Evolutionary conservation across 306 rosid species (phyloP).

Genomic region (Medicago arabica): DNA sequence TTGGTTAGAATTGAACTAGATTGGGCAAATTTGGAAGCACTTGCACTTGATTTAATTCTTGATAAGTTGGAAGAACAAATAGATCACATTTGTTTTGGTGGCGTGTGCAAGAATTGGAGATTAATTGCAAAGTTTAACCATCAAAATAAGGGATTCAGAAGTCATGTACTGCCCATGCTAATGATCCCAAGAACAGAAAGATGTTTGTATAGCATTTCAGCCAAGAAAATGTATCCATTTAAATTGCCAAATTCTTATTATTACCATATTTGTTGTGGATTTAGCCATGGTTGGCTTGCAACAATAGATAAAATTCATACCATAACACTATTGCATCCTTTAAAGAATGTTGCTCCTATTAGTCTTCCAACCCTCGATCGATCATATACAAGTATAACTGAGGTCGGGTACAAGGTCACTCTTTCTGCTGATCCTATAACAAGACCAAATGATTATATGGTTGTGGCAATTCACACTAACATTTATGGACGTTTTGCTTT

Average conservation of each 20-base stretch:
- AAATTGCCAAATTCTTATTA: no score
- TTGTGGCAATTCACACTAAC: not conserved
- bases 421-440: not conserved
- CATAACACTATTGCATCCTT: not conserved
- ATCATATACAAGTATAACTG: no score
- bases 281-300: conserved; percentile 5
- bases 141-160: not conserved
- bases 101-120: no score
- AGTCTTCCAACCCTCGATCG: not conserved
- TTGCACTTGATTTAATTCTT: no score
- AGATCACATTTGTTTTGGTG: no score
- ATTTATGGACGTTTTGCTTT: not conserved
- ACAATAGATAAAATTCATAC: not conserved
- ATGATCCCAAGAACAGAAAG: not conserved
- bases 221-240: not conserved
- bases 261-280: no score
- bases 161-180: not conserved
- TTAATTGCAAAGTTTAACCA: not conserved
- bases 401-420: not conserved
- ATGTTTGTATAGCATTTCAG: not conserved
- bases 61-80: no score
- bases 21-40: no score
- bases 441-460: not conserved
- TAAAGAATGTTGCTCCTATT: not conserved
- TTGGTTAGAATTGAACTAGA: no score